Percentiles rank a stretch among this genome's conserved stretches.
Evolutionary conservation across 2,329 filamentous ascomycete genomes (phyloP).

Genomic region (Colletotrichum graminicola): DNA sequence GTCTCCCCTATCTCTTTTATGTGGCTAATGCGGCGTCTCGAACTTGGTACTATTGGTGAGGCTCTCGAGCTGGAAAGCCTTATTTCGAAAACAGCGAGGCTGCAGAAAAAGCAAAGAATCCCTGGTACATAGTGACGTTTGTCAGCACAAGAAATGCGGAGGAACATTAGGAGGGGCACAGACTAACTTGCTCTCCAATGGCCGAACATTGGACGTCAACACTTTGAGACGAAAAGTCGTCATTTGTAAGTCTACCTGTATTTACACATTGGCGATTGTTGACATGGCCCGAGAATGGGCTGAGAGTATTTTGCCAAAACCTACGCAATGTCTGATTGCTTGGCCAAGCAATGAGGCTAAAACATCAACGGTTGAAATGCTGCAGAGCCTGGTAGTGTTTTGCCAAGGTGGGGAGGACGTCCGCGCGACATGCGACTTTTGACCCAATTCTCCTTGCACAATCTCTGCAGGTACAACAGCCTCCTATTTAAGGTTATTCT

Average conservation of each 20-base stretch:
- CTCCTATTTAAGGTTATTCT: neutral
- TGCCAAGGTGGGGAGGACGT: neutral
- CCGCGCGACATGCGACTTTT: neutral
- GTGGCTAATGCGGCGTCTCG: neutral
- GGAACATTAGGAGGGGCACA: too few relatives aligned
- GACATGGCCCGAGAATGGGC: neutral
- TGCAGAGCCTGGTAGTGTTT: neutral
- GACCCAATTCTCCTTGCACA: neutral
- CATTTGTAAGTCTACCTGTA: neutral
- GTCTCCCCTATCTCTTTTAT: neutral
- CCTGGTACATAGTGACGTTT: neutral
- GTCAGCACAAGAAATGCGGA: neutral
- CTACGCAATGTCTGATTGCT: neutral
- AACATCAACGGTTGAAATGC: neutral
- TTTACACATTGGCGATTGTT: too few relatives aligned
- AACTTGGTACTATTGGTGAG: neutral
- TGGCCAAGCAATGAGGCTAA: neutral
- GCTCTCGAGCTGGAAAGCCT: neutral
- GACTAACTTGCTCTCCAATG: too few relatives aligned
- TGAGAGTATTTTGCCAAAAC: neutral
- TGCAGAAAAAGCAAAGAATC: neutral
- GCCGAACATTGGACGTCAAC: neutral
- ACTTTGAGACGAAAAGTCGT: neutral
- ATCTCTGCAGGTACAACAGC: neutral
- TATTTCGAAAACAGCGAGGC: too few relatives aligned